Base-by-base conservation (phyloP, 768 basidiomycete genomes). In the Russula sp. region DNA sequence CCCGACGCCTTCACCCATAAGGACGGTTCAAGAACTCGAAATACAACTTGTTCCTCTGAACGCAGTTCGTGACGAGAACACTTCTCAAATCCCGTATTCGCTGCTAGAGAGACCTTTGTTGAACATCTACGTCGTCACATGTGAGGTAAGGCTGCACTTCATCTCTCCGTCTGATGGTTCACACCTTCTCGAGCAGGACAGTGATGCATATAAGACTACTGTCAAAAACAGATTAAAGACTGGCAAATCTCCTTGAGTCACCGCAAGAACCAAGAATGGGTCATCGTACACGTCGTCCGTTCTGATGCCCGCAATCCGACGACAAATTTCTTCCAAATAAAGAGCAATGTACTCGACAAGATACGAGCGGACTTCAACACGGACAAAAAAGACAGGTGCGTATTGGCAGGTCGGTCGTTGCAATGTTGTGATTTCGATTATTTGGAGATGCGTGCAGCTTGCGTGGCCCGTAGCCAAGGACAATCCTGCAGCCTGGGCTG, bases 311-410 rank as follows among this genome's bases (percentile, higher is more conserved):
- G 84, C 70, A 76, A 80, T 13, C 77, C 78, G 16, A 78, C 82
- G 48, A 84, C 83, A 16, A 86, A 84, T 69, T 83, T 91, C 75
- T 97, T 90, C 76, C 90, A 89, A 75, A 83, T 91, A 72, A 94
- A 88, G 75, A 84, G 87, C 59, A 88, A 85, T 22, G 87, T 98
- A 11, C 73, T 96, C 59, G 95, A 96, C 74, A 95, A 93, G 75
- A 82, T 99, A 54, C 89, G 83, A 74, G 84, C 89, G 1, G 97
- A 98, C 76, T 97, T 98, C 74, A 98, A 97, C 70, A 72, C 80
- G 0, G 92, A 92, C 66, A 95, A 91, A 74, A 83, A 87, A 52
- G 96, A 98, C 72, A 82, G 92, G 93, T 90, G 62, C 30, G 63
- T 64, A 16, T 49, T 44, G 10, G 24, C 20, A 26, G 50, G 73